Evolutionary conservation across 2,329 filamentous ascomycete genomes (phyloP).

Genomic region (Plenodomus lindquistii): DNA sequence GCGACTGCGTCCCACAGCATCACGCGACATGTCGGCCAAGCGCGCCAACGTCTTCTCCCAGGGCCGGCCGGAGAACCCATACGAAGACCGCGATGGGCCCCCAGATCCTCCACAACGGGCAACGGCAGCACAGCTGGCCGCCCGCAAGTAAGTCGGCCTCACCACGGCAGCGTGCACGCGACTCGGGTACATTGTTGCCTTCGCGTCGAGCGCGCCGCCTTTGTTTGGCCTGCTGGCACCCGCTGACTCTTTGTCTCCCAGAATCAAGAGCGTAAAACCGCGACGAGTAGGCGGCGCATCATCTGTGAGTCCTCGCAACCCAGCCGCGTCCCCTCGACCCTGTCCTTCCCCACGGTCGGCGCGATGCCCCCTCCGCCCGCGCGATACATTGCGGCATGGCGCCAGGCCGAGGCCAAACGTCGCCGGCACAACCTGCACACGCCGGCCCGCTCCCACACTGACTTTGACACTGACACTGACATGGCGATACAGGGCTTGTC

Average conservation of each 20-base stretch:
- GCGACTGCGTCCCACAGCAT: slow-evolving; percentile 1
- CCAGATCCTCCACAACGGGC: slow-evolving; percentile 55
- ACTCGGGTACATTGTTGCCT: background rate
- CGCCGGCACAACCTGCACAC: slow-evolving; percentile 9
- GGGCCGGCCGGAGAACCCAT: slow-evolving; percentile 31
- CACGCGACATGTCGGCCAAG: slow-evolving; percentile 20
- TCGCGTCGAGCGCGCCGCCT: background rate
- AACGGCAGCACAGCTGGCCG: slow-evolving; percentile 59
- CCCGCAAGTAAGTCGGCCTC: slow-evolving; percentile 56
- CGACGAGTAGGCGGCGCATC: slow-evolving; percentile 25
- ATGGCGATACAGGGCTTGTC: slow-evolving; percentile 18
- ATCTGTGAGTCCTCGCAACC: slow-evolving; percentile 29
- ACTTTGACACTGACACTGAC: background rate
- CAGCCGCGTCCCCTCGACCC: slow-evolving; percentile 4
- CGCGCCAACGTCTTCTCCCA: slow-evolving; percentile 33
- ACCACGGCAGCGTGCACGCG: background rate
- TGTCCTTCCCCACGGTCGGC: slow-evolving; percentile 1
- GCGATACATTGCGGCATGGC: slow-evolving; percentile 7
- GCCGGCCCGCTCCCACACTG: slow-evolving; percentile 21
- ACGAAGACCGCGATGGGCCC: slow-evolving; percentile 37
- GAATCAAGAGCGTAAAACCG: slow-evolving; percentile 33
- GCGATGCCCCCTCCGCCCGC: slow-evolving; percentile 3
- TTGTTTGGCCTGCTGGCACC: background rate
- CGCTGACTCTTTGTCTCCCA: slow-evolving; percentile 24
- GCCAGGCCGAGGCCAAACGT: slow-evolving; percentile 3